Percentiles rank a stretch among this genome's conserved stretches.
These are phyloP conservation scores for Fusarium sulawesiense DNA, from an alignment of 2,329 filamentous ascomycete genomes.

Conservation along the genomic window DNA sequence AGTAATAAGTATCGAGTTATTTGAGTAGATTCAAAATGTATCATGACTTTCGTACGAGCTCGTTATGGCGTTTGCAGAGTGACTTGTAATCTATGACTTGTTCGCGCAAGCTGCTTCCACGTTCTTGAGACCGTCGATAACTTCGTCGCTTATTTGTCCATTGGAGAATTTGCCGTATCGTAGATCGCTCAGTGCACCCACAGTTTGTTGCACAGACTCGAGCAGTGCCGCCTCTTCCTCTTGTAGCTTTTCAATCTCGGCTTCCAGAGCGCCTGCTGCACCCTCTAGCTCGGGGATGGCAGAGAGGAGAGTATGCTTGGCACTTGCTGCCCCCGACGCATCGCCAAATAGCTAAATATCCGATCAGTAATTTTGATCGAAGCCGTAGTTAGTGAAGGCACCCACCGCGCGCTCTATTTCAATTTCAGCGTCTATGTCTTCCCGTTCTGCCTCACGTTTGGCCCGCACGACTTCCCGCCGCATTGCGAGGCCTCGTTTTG, in stretches of 20 bases:
- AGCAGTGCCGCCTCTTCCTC: constrained; percentile 71
- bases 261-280: constrained; percentile 73
- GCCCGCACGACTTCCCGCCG: constrained; percentile 67
- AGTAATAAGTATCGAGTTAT: constrained; percentile 24
- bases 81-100: constrained; percentile 51
- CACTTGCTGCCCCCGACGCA: constrained; percentile 56
- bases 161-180: constrained; percentile 82
- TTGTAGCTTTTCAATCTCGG: constrained; percentile 74
- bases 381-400: not conserved
- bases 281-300: constrained; percentile 76
- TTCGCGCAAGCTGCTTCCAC: constrained; percentile 70
- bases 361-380: not conserved
- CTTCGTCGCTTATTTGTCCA: constrained; percentile 70
- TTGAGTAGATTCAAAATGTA: constrained; percentile 6
- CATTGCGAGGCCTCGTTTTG: constrained; percentile 68
- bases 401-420: constrained; percentile 70
- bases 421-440: constrained; percentile 70
- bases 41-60: constrained; percentile 29
- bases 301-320: constrained; percentile 70
- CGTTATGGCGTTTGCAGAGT: constrained; percentile 28
- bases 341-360: constrained; percentile 67
- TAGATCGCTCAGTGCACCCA: constrained; percentile 83
- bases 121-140: constrained; percentile 71
- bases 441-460: constrained; percentile 63
- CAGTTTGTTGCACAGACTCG: constrained; percentile 70